Percentiles rank a stretch among this genome's conserved stretches.
Evolutionary conservation across 2,329 filamentous ascomycete genomes (phyloP).

Genomic region (Davidsoniella eucalypti): DNA sequence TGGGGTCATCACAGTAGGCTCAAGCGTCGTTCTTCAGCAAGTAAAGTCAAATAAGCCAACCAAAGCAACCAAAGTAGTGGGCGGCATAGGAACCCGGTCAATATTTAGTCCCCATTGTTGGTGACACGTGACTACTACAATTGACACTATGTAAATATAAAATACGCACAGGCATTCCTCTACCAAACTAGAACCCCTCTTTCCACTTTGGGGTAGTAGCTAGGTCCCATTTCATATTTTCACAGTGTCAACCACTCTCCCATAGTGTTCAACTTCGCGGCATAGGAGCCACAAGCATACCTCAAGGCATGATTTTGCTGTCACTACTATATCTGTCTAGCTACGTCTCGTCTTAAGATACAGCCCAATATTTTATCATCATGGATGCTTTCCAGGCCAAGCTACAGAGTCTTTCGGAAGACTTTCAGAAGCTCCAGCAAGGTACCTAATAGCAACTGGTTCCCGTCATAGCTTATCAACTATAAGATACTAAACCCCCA

Average conservation of each 20-base stretch:
- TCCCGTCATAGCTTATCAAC: not conserved
- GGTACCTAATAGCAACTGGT: slow-evolving; percentile 32
- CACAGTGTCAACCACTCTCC: slow-evolving; percentile 1
- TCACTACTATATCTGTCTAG: no score
- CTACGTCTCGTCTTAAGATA: not conserved
- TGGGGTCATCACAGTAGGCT: no score
- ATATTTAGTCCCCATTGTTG: no score
- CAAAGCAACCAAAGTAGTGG: no score
- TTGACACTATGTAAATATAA: no score
- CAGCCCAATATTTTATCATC: slow-evolving; percentile 11
- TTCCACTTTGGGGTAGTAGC: slow-evolving; percentile 1
- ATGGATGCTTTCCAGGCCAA: slow-evolving; percentile 63
- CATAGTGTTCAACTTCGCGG: not conserved
- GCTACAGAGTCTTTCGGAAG: slow-evolving; percentile 69
- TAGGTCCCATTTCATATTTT: slow-evolving; percentile 9
- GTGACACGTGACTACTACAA: no score
- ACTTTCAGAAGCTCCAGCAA: slow-evolving; percentile 74
- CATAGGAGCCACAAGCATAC: not conserved
- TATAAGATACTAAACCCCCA: slow-evolving; percentile 5
- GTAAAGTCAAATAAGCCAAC: no score
- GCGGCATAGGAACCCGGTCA: no score
- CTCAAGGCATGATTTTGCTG: no score
- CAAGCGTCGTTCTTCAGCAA: no score
- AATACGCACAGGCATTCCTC: no score
- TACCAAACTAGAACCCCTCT: not conserved